A percentile compares a stretch with the other conserved stretches of the same genome.
Conservation (phyloP, 2,329 filamentous ascomycete species). For the Colletotrichum spaethianum region DNA sequence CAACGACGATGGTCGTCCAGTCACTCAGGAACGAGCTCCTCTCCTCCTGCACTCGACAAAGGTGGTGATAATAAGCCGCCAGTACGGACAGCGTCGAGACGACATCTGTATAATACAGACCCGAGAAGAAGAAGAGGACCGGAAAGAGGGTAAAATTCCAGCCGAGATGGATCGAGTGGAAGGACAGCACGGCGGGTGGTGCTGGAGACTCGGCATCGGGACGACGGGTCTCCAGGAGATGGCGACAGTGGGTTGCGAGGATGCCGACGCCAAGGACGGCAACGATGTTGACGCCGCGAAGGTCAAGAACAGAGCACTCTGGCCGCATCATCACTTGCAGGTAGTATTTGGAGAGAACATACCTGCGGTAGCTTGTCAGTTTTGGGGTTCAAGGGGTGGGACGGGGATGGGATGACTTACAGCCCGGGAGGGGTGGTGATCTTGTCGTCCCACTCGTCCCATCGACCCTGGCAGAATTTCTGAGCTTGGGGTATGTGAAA, state of each 20-base stretch:
- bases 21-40: conserved; percentile 55
- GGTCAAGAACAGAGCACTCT: conserved; percentile 56
- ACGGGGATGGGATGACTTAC: conserved; percentile 56
- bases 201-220: conserved; percentile 9
- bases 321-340: conserved; percentile 41
- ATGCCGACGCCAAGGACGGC: conserved; percentile 59
- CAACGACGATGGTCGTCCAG: conserved; percentile 66
- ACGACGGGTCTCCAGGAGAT: conserved; percentile 61
- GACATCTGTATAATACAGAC: conserved; percentile 94
- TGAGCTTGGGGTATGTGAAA: conserved; percentile 95
- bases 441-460: conserved; percentile 91
- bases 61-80: conserved; percentile 73
- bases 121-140: conserved; percentile 95
- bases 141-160: conserved; percentile 90
- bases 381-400: not conserved
- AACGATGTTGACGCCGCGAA: conserved; percentile 65
- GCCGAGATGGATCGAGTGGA: conserved; percentile 71
- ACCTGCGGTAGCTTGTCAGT: conserved; percentile 51
- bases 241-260: conserved; percentile 66
- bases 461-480: conserved; percentile 83
- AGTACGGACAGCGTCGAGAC: conserved; percentile 84
- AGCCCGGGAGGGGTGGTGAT: conserved; percentile 96
- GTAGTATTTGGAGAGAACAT: conserved; percentile 60
- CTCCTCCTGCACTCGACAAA: conserved; percentile 58
- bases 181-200: conserved; percentile 49